phyloP scores from a whole-genome alignment of 805 yeast species.

The Candida jianshihensis region DNA sequence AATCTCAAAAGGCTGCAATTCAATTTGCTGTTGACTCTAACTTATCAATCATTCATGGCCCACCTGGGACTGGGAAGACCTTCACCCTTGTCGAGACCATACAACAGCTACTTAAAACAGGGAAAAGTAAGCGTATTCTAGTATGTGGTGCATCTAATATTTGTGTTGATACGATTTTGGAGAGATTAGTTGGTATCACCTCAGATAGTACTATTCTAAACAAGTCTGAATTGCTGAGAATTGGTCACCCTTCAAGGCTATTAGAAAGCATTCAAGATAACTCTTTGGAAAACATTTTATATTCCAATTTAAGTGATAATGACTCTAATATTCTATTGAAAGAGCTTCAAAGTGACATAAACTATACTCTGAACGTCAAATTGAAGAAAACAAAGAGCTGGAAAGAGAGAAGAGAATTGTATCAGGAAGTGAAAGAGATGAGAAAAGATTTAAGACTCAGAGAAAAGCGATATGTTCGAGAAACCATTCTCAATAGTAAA shows the following conservation, averaged over 20 bases:
- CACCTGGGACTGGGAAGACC: constrained; percentile 81
- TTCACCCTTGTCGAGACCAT: constrained; percentile 78
- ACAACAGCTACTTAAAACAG: constrained; percentile 59
- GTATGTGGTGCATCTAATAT: constrained; percentile 95
- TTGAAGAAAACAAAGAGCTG: constrained; percentile 57
- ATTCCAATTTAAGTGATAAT: constrained; percentile 40
- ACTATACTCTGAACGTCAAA: constrained; percentile 40
- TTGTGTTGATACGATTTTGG: constrained; percentile 85
- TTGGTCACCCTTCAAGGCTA: constrained; percentile 92
- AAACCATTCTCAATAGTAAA: constrained; percentile 50
- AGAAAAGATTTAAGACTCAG: constrained; percentile 63
- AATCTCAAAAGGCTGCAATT: constrained; percentile 70
- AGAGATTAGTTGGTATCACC: constrained; percentile 49
- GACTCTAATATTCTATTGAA: constrained; percentile 44
- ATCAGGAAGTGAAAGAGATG: constrained; percentile 59
- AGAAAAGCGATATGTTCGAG: constrained; percentile 55
- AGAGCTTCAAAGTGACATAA: constrained; percentile 70
- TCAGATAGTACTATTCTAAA: constrained; percentile 4
- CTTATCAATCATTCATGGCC: constrained; percentile 60
- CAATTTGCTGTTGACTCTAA: constrained; percentile 56
- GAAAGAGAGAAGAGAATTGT: constrained; percentile 57
- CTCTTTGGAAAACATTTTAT: constrained; percentile 59
- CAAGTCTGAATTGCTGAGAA: constrained; percentile 53
- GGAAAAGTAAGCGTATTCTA: constrained; percentile 50
- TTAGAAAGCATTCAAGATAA: constrained; percentile 55